Base-by-base conservation (phyloP, 768 basidiomycete species). In the Chlorophyllum brunneum region DNA sequence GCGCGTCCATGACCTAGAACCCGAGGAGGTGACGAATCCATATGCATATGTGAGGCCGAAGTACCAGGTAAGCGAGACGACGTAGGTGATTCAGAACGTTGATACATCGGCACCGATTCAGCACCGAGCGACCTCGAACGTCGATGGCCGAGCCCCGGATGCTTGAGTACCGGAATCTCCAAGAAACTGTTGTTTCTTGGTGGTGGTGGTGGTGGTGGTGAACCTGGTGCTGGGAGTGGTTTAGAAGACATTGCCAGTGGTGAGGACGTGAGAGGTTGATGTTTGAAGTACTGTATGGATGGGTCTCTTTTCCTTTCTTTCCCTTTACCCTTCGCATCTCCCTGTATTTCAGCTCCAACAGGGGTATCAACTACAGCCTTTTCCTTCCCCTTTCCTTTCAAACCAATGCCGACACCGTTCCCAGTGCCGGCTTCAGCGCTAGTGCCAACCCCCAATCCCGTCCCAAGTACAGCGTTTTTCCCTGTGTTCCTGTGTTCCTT, bases 321-420 rank as follows among this genome's bases (percentile, higher is more conserved):
- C 50, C 40, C 58, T 29, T 54, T 53, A 22, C 51, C 51, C 24
- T 41, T 51, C 15, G 16, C 33, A 20, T 51, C 20, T 48, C 38
- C 38, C n/a, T n/a, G n/a, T n/a, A n/a, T n/a, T n/a, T n/a, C n/a
- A 23, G 51, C 18, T 13, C 11, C 9, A 3, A 22, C 31, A 30
- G 16, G 6, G 20, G 10, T 22, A 42, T 42, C 49, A 24, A 22
- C 18, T 20, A 9, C 31, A 10, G 29, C 57, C 31, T 43, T 57
- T 55, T 63, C 58, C 59, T 64, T 46, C 48, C 40, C 58, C 33
- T 56, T 56, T 27, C 55, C 58, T 33, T 51, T 56, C 29, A 24
- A 45, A 2, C 15, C 31, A 9, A 30, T 2, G 24, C n/a, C 26
- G 30, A 41, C 29, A 3, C 18, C 30, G 13, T 20, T 8, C 33